Percentiles rank a stretch among this genome's conserved stretches.
phyloP scores from a whole-genome alignment of 129 eudicot genomes.

The Centaurea solstitialis region DNA sequence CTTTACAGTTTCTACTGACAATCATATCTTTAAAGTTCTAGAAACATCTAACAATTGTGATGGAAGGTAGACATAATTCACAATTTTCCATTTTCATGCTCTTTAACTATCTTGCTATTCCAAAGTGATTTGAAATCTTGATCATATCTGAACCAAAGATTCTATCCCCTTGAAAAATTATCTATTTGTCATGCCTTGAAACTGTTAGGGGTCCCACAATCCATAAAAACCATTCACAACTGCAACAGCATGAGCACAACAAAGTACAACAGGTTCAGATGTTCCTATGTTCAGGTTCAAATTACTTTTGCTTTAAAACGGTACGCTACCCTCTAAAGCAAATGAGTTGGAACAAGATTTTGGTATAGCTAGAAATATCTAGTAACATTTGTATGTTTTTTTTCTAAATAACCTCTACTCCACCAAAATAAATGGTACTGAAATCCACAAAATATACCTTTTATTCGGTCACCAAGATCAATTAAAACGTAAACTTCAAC shows the following conservation, averaged over 20 bases:
- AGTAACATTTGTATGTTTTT: background rate
- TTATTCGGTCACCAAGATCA: background rate
- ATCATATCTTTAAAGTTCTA: background rate
- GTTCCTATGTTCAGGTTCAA: too few relatives aligned
- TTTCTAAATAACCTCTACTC: background rate
- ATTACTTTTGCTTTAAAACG: conserved; percentile 1
- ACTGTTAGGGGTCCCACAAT: background rate
- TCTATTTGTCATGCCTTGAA: background rate
- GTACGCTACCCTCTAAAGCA: background rate
- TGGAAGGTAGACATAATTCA: background rate
- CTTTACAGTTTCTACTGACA: background rate
- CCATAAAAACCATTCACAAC: background rate
- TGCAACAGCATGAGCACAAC: background rate
- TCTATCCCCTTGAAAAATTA: background rate
- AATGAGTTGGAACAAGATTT: background rate
- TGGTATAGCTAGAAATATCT: background rate
- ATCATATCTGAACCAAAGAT: background rate
- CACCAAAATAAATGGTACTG: background rate
- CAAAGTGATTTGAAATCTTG: background rate
- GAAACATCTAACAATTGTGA: background rate
- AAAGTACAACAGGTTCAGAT: background rate
- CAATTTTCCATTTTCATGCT: background rate
- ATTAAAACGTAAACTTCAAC: background rate
- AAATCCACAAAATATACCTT: background rate
- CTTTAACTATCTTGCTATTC: background rate